Base-by-base conservation (phyloP, 768 basidiomycete species). In the Botryobasidium botryosum region DNA sequence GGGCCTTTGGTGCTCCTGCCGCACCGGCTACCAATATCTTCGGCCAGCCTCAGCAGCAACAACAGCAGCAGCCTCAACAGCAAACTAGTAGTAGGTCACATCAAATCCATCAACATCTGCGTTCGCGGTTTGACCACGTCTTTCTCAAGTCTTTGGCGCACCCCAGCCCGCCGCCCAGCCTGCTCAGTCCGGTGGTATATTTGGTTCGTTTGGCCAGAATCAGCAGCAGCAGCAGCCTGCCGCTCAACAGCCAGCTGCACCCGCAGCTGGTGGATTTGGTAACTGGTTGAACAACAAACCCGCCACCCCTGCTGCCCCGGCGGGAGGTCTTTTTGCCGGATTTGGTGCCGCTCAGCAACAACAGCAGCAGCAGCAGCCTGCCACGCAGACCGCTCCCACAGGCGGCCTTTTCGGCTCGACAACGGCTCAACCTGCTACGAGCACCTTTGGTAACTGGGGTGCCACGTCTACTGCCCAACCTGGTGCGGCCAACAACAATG, bases 321-420 rank as follows among this genome's bases (percentile, higher is more conserved):
- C 44, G 6, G 48, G 49, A 12, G 52, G 57, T 40, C 53, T 77
- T 12, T 80, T 80, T 47, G 70, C 72, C 51, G 61, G 62, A 5
- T 66, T 72, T 27, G 68, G 68, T 23, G 41, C 46, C 15, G 32
- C 31, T 17, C 25, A 6, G n/a, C 23, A 17, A 13, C 26, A 23
- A 24, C 49, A 55, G 48, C 35, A 54, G 45, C 47, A 58, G 46
- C 52, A 55, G 46, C 55, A 53, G 36, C 43, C 42, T 18, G 38
- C 46, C 12, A 46, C 50, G 18, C 26, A 45, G 25, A 37, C 35
- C 29, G 40, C 47, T 20, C 40, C 27, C 23, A 17, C 35, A 18
- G 17, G 20, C 13, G 10, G 18, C 4, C 41, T 46, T 18, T 47
- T 46, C n/a, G 46, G 45, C 31, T 10, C 28, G 5, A 47, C 17